Evolutionary conservation across 2,329 filamentous ascomycete species (phyloP).

Genomic region (Magnaporthiopsis poae): DNA sequence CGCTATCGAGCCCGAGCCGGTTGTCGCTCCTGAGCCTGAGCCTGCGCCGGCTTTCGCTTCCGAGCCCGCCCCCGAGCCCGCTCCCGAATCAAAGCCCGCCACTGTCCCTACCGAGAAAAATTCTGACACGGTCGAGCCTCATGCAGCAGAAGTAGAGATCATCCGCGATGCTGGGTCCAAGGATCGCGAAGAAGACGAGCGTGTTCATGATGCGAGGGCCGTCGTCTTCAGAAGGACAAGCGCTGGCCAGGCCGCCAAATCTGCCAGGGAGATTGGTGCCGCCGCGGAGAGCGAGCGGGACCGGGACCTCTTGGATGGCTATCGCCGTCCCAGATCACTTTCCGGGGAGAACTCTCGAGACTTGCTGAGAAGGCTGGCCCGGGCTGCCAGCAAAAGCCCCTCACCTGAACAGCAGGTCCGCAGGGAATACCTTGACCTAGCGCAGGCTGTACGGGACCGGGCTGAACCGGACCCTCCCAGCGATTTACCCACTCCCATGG

Average conservation of each 20-base stretch:
- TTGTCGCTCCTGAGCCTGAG: background rate
- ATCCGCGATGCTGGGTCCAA: conserved; percentile 6
- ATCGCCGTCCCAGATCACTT: conserved; percentile 16
- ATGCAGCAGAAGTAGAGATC: conserved; percentile 4
- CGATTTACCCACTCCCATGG: background rate
- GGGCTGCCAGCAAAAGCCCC: conserved; percentile 37
- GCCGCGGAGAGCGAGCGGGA: background rate
- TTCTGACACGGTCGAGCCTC: background rate
- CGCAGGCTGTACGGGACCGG: too few species aligned
- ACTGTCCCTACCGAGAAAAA: background rate
- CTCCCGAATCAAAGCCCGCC: background rate
- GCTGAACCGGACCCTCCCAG: too few species aligned
- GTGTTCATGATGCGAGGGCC: conserved; percentile 29
- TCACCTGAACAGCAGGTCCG: conserved; percentile 20
- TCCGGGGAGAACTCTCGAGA: conserved; percentile 35
- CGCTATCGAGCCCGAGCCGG: background rate
- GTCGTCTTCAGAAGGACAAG: conserved; percentile 2
- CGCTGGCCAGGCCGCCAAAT: background rate
- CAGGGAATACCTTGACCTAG: conserved; percentile 4
- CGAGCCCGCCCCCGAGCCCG: background rate
- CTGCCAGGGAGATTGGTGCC: background rate
- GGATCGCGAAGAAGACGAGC: conserved; percentile 21
- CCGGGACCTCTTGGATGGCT: conserved; percentile 9
- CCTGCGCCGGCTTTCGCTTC: background rate
- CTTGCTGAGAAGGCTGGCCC: conserved; percentile 38